phyloP scores from a whole-genome alignment of 352 stramenopile genomes.

The Phytophthora fragariaefolia region DNA sequence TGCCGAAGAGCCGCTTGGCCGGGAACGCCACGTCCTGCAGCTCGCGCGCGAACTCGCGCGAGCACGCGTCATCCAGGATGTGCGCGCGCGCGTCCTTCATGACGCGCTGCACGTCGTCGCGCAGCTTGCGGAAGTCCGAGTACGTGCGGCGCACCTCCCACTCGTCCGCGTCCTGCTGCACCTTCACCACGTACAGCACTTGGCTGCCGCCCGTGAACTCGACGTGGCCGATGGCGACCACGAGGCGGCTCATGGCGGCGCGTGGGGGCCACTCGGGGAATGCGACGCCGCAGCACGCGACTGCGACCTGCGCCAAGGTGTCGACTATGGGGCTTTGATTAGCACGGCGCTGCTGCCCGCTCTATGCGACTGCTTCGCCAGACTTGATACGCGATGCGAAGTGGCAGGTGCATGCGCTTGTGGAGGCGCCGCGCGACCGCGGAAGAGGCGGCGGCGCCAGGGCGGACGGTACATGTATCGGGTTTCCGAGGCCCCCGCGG shows the following conservation, averaged over 20 bases:
- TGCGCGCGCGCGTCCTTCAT: constrained; percentile 65
- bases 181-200: constrained; percentile 78
- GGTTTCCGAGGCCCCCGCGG: background rate
- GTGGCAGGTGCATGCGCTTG: background rate
- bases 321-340: constrained; percentile 13
- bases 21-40: constrained; percentile 60
- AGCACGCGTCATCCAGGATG: constrained; percentile 56
- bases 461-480: background rate
- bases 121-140: constrained; percentile 75
- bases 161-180: constrained; percentile 76
- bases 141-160: constrained; percentile 77
- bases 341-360: constrained; percentile 5
- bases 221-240: constrained; percentile 78
- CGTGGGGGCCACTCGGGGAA: too few relatives aligned
- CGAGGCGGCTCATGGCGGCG: constrained; percentile 68
- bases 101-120: constrained; percentile 68
- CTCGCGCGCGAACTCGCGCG: constrained; percentile 44
- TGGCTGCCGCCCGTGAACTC: constrained; percentile 76
- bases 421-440: background rate
- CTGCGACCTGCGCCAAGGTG: constrained; percentile 17
- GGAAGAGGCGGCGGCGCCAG: too few relatives aligned
- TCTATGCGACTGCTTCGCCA: background rate
- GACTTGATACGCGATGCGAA: background rate
- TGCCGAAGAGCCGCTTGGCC: constrained; percentile 69
- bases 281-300: too few relatives aligned